Evolutionary conservation across 2,329 filamentous ascomycete genomes (phyloP).

Genomic region (Lasiodiplodia citricola): DNA sequence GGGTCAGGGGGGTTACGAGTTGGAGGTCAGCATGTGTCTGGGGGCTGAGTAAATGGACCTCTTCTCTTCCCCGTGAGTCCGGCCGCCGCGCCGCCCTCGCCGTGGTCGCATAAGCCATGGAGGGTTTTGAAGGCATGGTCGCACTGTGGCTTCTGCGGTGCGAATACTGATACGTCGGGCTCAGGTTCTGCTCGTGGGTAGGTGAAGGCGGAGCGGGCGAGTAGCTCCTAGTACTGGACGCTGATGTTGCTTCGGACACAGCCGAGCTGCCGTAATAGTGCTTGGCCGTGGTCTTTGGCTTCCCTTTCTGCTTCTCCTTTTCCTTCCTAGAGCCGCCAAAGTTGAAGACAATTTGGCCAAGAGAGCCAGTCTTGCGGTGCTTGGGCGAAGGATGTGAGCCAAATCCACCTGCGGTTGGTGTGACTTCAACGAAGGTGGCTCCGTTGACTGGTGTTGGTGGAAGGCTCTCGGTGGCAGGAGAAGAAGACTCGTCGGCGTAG

Average conservation of each 20-base stretch:
- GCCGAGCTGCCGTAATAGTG: conserved; percentile 15
- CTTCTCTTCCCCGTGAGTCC: conserved; percentile 16
- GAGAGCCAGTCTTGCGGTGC: conserved; percentile 2
- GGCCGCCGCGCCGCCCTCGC: background rate
- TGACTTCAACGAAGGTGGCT: conserved; percentile 5
- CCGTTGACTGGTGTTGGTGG: conserved; percentile 17
- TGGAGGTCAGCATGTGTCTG: conserved; percentile 12
- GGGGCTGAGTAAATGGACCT: conserved; percentile 12
- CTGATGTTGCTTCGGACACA: background rate
- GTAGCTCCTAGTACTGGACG: conserved; percentile 12
- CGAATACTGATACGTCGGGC: background rate
- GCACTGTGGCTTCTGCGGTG: conserved; percentile 10
- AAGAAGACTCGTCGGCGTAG: conserved; percentile 9
- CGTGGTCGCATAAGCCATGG: background rate
- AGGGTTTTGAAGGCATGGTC: background rate
- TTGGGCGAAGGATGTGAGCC: background rate
- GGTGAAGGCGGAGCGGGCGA: conserved; percentile 7
- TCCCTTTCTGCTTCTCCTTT: conserved; percentile 12
- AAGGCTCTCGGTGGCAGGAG: conserved; percentile 13
- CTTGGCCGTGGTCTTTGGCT: background rate
- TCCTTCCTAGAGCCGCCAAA: conserved; percentile 7
- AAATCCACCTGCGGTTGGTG: background rate
- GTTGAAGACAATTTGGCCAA: conserved; percentile 3
- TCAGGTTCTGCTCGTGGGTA: background rate
- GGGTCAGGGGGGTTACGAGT: background rate